A percentile compares a stretch with the other conserved stretches of the same genome.
Conservation (phyloP, 169 alveolate genomes). For the Plasmodium ovale region DNA sequence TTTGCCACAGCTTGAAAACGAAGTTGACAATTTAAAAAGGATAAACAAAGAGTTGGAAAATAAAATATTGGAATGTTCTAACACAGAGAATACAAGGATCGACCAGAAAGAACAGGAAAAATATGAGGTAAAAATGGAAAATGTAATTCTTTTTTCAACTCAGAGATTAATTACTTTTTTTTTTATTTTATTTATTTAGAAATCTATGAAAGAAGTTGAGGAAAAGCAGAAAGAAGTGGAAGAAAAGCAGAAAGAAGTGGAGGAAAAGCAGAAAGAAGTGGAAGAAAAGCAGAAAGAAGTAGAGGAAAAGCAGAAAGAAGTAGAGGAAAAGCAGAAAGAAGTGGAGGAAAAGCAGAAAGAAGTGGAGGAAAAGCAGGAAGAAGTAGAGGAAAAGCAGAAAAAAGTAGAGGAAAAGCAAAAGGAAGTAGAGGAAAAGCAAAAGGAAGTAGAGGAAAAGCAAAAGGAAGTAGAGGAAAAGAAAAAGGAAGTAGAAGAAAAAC, state of each 20-base stretch:
- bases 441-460: conserved; percentile 23
- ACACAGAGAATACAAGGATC: conserved; percentile 2
- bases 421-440: conserved; percentile 17
- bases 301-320: conserved; percentile 4
- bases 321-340: conserved; percentile 16
- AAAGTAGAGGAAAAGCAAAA: conserved; percentile 17
- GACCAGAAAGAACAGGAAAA: conserved; percentile 30
- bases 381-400: conserved; percentile 13
- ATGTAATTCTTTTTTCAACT: not conserved
- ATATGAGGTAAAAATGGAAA: conserved; percentile 31
- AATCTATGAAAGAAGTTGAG: conserved; percentile 39
- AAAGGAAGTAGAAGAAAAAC: conserved; percentile 22
- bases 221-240: conserved; percentile 18
- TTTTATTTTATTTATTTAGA: conserved; percentile 27
- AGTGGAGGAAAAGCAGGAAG: conserved; percentile 22
- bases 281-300: conserved; percentile 11
- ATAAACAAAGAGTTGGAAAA: conserved; percentile 45
- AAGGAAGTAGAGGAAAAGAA: conserved; percentile 26
- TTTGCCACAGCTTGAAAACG: conserved; percentile 47
- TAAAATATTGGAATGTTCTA: conserved; percentile 24
- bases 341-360: conserved; percentile 16
- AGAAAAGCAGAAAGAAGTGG: not conserved
- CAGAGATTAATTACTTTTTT: conserved; percentile 18
- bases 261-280: not conserved
- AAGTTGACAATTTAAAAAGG: conserved; percentile 54